These are phyloP conservation scores for Detonula confervacea DNA, from an alignment of 352 stramenopile species.

Conservation along the genomic window DNA sequence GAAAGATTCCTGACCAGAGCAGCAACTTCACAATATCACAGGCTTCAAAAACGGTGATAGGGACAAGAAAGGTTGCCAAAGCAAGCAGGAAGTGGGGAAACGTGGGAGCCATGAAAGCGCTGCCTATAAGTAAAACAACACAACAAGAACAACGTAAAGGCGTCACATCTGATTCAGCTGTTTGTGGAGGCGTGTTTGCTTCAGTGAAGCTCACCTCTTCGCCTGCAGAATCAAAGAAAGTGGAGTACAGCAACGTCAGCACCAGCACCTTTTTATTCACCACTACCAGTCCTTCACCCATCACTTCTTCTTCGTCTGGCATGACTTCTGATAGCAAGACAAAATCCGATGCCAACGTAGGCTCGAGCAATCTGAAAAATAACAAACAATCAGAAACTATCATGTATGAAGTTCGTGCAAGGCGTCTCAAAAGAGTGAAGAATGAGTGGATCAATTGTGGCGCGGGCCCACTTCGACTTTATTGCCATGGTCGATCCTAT, in stretches of 20 bases:
- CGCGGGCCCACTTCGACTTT: constrained; percentile 20
- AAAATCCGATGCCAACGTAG: constrained; percentile 19
- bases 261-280: background rate
- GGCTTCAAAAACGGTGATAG: background rate
- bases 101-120: background rate
- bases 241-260: background rate
- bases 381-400: constrained; percentile 33
- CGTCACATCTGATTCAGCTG: too few species aligned
- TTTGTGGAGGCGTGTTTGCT: too few species aligned
- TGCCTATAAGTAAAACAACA: background rate
- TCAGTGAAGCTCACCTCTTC: constrained; percentile 11
- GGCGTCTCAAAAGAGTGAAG: constrained; percentile 26
- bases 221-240: background rate
- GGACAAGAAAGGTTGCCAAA: background rate
- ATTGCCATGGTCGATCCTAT: constrained; percentile 28
- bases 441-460: constrained; percentile 33
- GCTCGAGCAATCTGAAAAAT: too few species aligned
- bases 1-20: too few species aligned
- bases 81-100: background rate
- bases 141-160: too few species aligned
- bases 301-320: constrained; percentile 24
- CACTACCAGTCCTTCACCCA: background rate
- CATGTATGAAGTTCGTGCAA: constrained; percentile 28
- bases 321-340: background rate
- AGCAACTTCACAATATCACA: too few species aligned